These are phyloP conservation scores for Suillus fuscotomentosus DNA, from an alignment of 768 basidiomycete species.

Conservation along the genomic window DNA sequence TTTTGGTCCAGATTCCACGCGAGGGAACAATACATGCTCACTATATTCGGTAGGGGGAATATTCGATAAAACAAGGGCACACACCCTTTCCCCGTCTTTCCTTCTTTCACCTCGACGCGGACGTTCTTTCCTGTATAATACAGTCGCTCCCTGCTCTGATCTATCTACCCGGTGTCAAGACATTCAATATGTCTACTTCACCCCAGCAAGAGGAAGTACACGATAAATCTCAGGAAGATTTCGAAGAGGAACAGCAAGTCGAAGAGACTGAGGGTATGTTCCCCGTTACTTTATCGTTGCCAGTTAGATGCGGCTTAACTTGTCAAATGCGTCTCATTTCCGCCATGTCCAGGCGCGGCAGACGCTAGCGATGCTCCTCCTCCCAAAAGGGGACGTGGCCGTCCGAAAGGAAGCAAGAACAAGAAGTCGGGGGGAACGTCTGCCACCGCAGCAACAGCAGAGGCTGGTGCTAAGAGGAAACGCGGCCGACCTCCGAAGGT, in stretches of 20 bases:
- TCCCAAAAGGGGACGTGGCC: conserved; percentile 78
- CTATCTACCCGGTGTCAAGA: conserved; percentile 13
- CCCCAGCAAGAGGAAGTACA: conserved; percentile 52
- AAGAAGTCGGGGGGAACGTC: conserved; percentile 45
- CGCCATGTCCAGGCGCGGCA: conserved; percentile 36
- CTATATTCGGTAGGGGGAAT: conserved; percentile 69
- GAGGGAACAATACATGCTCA: conserved; percentile 61
- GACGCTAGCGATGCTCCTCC: conserved; percentile 39
- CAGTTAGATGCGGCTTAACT: conserved; percentile 11
- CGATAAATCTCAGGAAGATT: conserved; percentile 61
- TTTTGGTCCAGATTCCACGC: conserved; percentile 60
- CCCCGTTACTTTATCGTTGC: conserved; percentile 11
- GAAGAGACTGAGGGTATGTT: conserved; percentile 31
- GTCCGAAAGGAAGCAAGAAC: conserved; percentile 88
- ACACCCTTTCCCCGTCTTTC: conserved; percentile 63
- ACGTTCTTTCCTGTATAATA: conserved; percentile 20
- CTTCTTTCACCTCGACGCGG: conserved; percentile 41
- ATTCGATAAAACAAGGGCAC: conserved; percentile 76
- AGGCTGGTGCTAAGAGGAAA: conserved; percentile 38
- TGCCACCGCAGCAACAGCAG: conserved; percentile 26
- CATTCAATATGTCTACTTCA: conserved; percentile 58
- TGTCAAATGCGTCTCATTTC: conserved; percentile 19
- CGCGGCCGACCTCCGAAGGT: conserved; percentile 56
- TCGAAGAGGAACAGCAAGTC: conserved; percentile 42
- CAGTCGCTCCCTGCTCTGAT: conserved; percentile 20